phyloP scores from a whole-genome alignment of 2,329 filamentous ascomycete genomes.

The Bertia moriformis region DNA sequence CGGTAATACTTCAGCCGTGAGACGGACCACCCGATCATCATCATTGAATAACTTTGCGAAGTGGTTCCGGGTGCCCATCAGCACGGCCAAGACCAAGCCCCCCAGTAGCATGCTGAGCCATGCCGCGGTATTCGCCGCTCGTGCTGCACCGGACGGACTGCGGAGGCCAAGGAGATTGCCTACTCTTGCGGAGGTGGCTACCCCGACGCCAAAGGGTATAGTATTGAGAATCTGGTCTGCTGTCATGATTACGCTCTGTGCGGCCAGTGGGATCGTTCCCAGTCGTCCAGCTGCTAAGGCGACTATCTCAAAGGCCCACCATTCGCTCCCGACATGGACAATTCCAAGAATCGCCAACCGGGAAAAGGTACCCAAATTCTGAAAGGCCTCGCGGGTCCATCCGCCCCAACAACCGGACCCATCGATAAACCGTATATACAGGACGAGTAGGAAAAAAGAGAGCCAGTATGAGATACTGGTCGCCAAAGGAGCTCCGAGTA shows the following conservation, averaged over 20 bases:
- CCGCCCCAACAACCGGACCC: slow-evolving; percentile 73
- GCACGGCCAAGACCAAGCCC: slow-evolving; percentile 44
- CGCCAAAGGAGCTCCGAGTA: slow-evolving; percentile 68
- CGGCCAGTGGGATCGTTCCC: slow-evolving; percentile 65
- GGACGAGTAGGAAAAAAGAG: slow-evolving; percentile 62
- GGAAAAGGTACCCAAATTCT: slow-evolving; percentile 57
- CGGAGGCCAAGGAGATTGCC: slow-evolving; percentile 67
- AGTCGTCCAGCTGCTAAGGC: slow-evolving; percentile 68
- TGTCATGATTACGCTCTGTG: slow-evolving; percentile 82
- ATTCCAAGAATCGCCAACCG: slow-evolving; percentile 63
- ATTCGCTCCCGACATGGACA: slow-evolving; percentile 76
- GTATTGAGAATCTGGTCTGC: slow-evolving; percentile 74
- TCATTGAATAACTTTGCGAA: slow-evolving; percentile 74
- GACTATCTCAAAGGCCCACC: slow-evolving; percentile 91
- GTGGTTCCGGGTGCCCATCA: slow-evolving; percentile 57
- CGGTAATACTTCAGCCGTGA: slow-evolving; percentile 68
- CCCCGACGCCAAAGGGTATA: slow-evolving; percentile 73
- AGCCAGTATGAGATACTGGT: slow-evolving; percentile 78
- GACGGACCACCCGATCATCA: slow-evolving; percentile 52
- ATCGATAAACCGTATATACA: slow-evolving; percentile 56
- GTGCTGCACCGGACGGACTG: slow-evolving; percentile 48
- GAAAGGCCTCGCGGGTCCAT: slow-evolving; percentile 45
- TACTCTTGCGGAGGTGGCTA: slow-evolving; percentile 63
- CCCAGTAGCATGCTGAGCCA: slow-evolving; percentile 59
- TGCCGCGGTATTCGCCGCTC: slow-evolving; percentile 64